A percentile compares a stretch with the other conserved stretches of the same genome.
These are phyloP conservation scores for Aurinia saxatilis DNA, from an alignment of 345 rosid genomes.

Conservation along the genomic window DNA sequence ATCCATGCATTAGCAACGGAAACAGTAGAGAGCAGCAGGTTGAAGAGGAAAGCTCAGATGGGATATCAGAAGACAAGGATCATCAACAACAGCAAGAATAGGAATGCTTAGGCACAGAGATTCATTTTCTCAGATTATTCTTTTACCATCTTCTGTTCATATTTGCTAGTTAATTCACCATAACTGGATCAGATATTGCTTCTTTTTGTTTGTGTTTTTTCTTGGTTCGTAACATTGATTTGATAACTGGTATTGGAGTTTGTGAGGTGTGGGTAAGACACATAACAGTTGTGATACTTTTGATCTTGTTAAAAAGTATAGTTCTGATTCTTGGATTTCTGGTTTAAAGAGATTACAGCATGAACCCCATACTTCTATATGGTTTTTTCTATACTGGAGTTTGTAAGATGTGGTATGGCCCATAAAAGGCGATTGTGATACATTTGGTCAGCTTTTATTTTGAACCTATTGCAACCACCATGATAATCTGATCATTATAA, in stretches of 20 bases:
- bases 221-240: slow-evolving; percentile 5
- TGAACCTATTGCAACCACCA: neutral
- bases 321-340: too few relatives aligned
- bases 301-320: neutral
- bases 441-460: neutral
- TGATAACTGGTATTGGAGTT: slow-evolving; percentile 14
- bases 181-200: neutral
- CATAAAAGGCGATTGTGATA: too few relatives aligned
- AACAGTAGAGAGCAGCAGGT: slow-evolving; percentile 11
- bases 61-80: slow-evolving; percentile 17
- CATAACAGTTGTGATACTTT: slow-evolving; percentile 8
- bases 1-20: neutral
- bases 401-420: too few relatives aligned
- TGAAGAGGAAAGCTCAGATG: slow-evolving; percentile 13
- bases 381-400: too few relatives aligned
- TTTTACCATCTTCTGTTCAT: slow-evolving; percentile 5
- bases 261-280: slow-evolving; percentile 19
- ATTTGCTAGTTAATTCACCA: slow-evolving; percentile 6
- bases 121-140: neutral
- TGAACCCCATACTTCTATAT: too few relatives aligned
- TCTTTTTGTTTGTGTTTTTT: slow-evolving; percentile 5
- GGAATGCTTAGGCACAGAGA: slow-evolving; percentile 5
- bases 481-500: too few relatives aligned
- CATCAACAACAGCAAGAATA: slow-evolving; percentile 6
- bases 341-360: too few relatives aligned